phyloP scores from a whole-genome alignment of 768 basidiomycete genomes.

The Agaricus subrufescens region DNA sequence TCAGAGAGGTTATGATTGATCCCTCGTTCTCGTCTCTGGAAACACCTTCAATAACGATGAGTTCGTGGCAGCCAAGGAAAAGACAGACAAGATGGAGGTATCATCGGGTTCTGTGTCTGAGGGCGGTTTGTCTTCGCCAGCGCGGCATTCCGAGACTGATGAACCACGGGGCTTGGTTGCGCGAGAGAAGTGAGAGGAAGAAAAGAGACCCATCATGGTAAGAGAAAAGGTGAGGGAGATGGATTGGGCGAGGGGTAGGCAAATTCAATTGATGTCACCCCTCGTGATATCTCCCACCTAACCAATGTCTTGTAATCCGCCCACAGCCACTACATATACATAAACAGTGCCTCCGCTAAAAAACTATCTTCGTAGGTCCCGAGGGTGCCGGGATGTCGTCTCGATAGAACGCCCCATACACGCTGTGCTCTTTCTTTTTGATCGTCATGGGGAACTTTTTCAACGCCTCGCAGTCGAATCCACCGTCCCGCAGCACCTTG shows the following conservation, averaged over 20 bases:
- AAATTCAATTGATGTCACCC: slow-evolving; percentile 14
- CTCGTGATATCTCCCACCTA: slow-evolving; percentile 9
- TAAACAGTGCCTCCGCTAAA: slow-evolving; percentile 27
- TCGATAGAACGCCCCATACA: slow-evolving; percentile 83
- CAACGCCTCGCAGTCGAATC: slow-evolving; percentile 71
- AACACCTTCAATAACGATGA: slow-evolving; percentile 23
- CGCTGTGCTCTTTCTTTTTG: slow-evolving; percentile 91
- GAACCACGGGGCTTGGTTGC: slow-evolving; percentile 57
- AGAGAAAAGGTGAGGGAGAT: slow-evolving; percentile 1
- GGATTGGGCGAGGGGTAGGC: neutral
- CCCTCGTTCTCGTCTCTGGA: slow-evolving; percentile 89
- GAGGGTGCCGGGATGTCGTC: slow-evolving; percentile 58
- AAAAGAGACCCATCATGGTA: slow-evolving; percentile 78
- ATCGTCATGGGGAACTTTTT: slow-evolving; percentile 93
- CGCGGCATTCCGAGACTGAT: slow-evolving; percentile 38
- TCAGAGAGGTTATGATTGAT: slow-evolving; percentile 81
- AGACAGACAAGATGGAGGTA: slow-evolving; percentile 76
- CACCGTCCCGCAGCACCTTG: slow-evolving; percentile 83
- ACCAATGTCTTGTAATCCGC: neutral
- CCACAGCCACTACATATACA: neutral
- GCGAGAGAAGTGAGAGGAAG: slow-evolving; percentile 51
- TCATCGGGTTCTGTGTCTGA: slow-evolving; percentile 87
- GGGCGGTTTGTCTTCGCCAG: slow-evolving; percentile 62
- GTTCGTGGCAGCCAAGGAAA: neutral
- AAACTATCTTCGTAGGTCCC: slow-evolving; percentile 75